Conservation (phyloP, 768 basidiomycete genomes). For the Boletellus emodensis region DNA sequence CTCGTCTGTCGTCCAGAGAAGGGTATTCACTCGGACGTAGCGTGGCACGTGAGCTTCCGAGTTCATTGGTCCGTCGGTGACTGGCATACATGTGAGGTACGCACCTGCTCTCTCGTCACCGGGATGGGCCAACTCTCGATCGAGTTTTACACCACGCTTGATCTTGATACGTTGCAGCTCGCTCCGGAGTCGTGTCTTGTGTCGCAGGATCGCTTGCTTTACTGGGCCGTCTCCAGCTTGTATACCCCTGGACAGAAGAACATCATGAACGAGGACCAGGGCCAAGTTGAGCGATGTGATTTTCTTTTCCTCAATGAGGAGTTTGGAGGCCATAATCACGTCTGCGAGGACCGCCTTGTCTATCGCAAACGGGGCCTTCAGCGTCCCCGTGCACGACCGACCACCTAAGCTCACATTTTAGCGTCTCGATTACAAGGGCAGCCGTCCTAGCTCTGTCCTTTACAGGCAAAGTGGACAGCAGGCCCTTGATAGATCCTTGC, state of each 20-base stretch:
- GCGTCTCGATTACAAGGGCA: constrained; percentile 88
- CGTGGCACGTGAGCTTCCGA: constrained; percentile 66
- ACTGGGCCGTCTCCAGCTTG: constrained; percentile 88
- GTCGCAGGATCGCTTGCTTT: constrained; percentile 81
- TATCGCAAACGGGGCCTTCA: constrained; percentile 29
- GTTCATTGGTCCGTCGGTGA: not conserved
- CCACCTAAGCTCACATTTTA: constrained; percentile 73
- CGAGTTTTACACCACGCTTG: constrained; percentile 62
- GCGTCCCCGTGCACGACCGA: not conserved
- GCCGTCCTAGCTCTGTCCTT: constrained; percentile 74
- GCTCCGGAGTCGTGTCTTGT: constrained; percentile 83
- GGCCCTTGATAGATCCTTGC: constrained; percentile 88
- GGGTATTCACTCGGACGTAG: constrained; percentile 81
- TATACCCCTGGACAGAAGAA: constrained; percentile 79
- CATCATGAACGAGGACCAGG: constrained; percentile 86
- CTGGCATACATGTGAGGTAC: constrained; percentile 10
- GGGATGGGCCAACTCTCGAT: constrained; percentile 58
- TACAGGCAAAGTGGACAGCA: constrained; percentile 68
- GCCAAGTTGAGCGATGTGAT: constrained; percentile 74
- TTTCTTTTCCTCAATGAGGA: constrained; percentile 72
- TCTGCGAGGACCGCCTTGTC: constrained; percentile 75
- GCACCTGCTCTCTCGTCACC: constrained; percentile 64
- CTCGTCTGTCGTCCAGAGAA: constrained; percentile 60
- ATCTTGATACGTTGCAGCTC: constrained; percentile 85
- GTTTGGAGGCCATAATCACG: constrained; percentile 61